Conservation (phyloP, 306 rosid species). For the Hylodesmum podocarpum region DNA sequence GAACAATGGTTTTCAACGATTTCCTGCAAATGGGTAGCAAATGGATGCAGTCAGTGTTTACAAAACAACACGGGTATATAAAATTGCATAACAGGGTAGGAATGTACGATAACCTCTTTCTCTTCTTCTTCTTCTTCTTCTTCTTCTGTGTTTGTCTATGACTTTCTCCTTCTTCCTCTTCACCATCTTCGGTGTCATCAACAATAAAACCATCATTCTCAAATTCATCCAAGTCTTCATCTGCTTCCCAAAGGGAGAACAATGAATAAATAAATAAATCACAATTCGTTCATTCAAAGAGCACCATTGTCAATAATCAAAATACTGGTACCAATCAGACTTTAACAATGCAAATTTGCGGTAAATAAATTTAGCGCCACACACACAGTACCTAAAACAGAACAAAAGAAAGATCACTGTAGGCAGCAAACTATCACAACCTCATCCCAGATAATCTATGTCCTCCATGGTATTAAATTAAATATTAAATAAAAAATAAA, state of each 20-base stretch:
- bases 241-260: slow-evolving; percentile 21
- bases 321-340: no score
- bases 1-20: slow-evolving; percentile 27
- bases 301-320: not conserved
- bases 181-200: slow-evolving; percentile 18
- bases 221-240: slow-evolving; percentile 41
- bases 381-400: no score
- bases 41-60: not conserved
- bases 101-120: slow-evolving; percentile 24
- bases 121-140: slow-evolving; percentile 39
- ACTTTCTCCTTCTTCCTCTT: slow-evolving; percentile 14
- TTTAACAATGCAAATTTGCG: no score
- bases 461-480: no score
- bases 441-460: no score
- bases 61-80: not conserved
- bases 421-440: no score
- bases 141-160: slow-evolving; percentile 15
- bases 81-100: slow-evolving; percentile 17
- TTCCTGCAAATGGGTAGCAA: slow-evolving; percentile 33
- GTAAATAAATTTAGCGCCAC: no score
- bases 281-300: not conserved
- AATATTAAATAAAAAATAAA: no score
- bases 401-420: no score
- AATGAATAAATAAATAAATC: slow-evolving; percentile 4
- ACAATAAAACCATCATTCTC: slow-evolving; percentile 48